Evolutionary conservation across 1,284 basidiomycete genomes (phyloP).

Genomic region (Trichosporon coremiiforme): DNA sequence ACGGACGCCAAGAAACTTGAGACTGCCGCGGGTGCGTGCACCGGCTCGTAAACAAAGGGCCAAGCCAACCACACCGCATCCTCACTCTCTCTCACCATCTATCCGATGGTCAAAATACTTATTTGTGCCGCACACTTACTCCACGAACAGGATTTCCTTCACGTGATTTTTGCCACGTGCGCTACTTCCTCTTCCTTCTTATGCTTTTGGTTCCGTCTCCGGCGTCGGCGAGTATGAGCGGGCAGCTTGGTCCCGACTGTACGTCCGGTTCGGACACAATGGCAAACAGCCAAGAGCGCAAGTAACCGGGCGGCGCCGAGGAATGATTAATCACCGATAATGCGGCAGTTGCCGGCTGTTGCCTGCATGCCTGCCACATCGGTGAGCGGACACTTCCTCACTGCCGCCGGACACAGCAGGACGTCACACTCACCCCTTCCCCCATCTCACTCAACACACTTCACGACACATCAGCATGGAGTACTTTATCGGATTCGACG

Average conservation of each 20-base stretch:
- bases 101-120: not conserved
- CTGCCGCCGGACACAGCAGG: not conserved
- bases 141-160: too few species aligned
- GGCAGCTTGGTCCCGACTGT: not conserved
- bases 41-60: not conserved
- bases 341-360: not conserved
- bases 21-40: not conserved
- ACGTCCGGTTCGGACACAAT: not conserved
- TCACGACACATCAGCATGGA: conserved; percentile 30
- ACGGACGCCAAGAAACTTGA: not conserved
- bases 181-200: too few species aligned
- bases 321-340: conserved; percentile 5
- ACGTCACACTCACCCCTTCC: not conserved
- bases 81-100: not conserved
- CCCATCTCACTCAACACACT: not conserved
- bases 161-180: not conserved
- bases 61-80: not conserved
- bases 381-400: not conserved
- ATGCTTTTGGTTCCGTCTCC: not conserved
- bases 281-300: not conserved
- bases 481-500: conserved; percentile 64
- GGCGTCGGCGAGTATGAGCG: not conserved
- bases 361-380: not conserved
- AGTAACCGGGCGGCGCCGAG: conserved; percentile 1
- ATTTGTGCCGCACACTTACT: too few species aligned